Percentiles rank a stretch among this genome's conserved stretches.
These are phyloP conservation scores for Prunus davidiana DNA, from an alignment of 306 rosid species.

Conservation along the genomic window DNA sequence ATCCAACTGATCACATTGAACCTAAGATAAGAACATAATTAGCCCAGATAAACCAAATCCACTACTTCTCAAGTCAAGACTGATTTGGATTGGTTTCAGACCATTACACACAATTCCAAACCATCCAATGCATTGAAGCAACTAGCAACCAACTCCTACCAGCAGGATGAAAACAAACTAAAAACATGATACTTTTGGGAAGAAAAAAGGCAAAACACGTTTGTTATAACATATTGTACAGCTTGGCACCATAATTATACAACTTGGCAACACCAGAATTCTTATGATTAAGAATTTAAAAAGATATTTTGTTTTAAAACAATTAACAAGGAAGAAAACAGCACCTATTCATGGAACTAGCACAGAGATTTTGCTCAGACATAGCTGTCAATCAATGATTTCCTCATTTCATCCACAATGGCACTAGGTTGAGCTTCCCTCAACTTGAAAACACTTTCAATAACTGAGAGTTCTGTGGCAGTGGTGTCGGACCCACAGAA, in stretches of 20 bases:
- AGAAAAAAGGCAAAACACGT: too few species aligned
- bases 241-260: background rate
- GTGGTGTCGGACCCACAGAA: conserved; percentile 95
- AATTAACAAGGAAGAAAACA: background rate
- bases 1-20: too few species aligned
- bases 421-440: conserved; percentile 82
- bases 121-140: too few species aligned
- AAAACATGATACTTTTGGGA: too few species aligned
- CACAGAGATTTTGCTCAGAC: conserved; percentile 35
- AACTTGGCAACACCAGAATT: background rate
- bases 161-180: too few species aligned
- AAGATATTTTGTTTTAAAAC: background rate
- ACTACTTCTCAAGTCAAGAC: too few species aligned
- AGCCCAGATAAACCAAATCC: too few species aligned
- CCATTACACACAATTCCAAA: too few species aligned
- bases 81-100: too few species aligned
- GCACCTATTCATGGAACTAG: background rate
- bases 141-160: too few species aligned
- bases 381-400: conserved; percentile 72
- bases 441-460: conserved; percentile 88
- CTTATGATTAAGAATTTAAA: background rate
- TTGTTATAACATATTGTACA: background rate
- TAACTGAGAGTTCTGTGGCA: conserved; percentile 85
- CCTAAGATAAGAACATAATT: too few species aligned
- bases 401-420: conserved; percentile 87